phyloP scores from a whole-genome alignment of 768 basidiomycete species.

The Calvatia gigantea region DNA sequence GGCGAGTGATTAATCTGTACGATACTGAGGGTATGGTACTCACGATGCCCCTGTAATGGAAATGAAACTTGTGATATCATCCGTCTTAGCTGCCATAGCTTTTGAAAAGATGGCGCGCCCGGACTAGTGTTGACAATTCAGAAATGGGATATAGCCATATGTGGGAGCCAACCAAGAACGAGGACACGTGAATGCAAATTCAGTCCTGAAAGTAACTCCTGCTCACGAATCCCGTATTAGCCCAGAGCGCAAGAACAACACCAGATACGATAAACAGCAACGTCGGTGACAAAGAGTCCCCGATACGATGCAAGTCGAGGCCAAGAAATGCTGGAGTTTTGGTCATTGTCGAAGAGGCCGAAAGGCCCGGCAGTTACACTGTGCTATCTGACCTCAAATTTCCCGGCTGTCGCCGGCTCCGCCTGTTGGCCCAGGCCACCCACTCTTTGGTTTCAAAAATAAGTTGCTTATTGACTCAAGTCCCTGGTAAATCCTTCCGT shows the following conservation, averaged over 20 bases:
- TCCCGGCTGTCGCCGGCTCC: slow-evolving; percentile 6
- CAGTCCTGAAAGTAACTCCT: not conserved
- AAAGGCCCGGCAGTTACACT: not conserved
- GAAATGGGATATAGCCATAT: slow-evolving; percentile 4
- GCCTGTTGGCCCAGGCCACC: not conserved
- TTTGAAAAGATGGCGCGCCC: not conserved
- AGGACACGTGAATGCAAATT: slow-evolving; percentile 12
- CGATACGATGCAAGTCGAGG: not conserved
- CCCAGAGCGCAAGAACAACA: not conserved
- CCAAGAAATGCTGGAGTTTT: not conserved
- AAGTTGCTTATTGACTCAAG: too few species aligned
- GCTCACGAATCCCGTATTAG: slow-evolving; percentile 5
- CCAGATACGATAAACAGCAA: not conserved
- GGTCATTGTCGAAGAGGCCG: not conserved
- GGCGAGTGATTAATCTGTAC: not conserved
- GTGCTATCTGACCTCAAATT: slow-evolving; percentile 6
- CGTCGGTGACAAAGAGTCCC: not conserved
- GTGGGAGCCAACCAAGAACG: not conserved
- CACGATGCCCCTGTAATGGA: slow-evolving; percentile 69
- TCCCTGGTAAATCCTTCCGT: too few species aligned
- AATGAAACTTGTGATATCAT: slow-evolving; percentile 60
- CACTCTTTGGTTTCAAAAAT: not conserved
- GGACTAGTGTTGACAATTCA: slow-evolving; percentile 5
- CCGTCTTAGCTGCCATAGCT: slow-evolving; percentile 38
- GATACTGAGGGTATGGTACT: slow-evolving; percentile 26